These are phyloP conservation scores for Biscogniauxia mediterranea DNA, from an alignment of 2,329 filamentous ascomycete genomes.

Conservation along the genomic window DNA sequence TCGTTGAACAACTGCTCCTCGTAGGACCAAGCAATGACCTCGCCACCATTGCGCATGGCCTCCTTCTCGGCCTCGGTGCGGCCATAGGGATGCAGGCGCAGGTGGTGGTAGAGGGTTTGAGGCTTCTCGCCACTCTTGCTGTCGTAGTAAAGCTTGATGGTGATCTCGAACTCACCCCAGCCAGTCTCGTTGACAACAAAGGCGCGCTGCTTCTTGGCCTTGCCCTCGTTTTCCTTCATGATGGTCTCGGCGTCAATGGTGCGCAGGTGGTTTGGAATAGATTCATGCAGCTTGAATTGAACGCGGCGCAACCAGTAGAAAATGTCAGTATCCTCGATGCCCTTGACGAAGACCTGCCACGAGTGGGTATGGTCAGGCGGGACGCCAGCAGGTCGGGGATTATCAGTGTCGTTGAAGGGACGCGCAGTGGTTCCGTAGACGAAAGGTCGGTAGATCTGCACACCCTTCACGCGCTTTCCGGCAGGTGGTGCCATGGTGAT, in stretches of 20 bases:
- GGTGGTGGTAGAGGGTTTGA: constrained; percentile 89
- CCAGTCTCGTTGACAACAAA: constrained; percentile 91
- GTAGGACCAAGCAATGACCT: constrained; percentile 77
- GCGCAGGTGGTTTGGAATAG: constrained; percentile 86
- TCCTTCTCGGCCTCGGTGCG: constrained; percentile 72
- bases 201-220: constrained; percentile 46
- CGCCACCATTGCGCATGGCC: constrained; percentile 56
- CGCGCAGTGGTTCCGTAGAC: constrained; percentile 78
- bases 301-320: constrained; percentile 96
- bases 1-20: constrained; percentile 98
- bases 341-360: constrained; percentile 92
- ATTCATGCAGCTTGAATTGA: constrained; percentile 97
- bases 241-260: constrained; percentile 49
- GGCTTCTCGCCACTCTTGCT: constrained; percentile 88
- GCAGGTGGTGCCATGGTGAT: constrained; percentile 57
- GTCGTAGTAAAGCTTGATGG: constrained; percentile 91
- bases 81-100: constrained; percentile 89
- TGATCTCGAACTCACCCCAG: constrained; percentile 97
- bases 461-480: constrained; percentile 64
- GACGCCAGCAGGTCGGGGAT: constrained; percentile 72
- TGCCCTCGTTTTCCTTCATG: constrained; percentile 30
- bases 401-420: constrained; percentile 73
- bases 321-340: constrained; percentile 84
- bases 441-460: constrained; percentile 63
- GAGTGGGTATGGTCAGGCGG: constrained; percentile 93